Evolutionary conservation across 75 land plant species (phyloP).

Genomic region (Sequoia sempervirens): DNA sequence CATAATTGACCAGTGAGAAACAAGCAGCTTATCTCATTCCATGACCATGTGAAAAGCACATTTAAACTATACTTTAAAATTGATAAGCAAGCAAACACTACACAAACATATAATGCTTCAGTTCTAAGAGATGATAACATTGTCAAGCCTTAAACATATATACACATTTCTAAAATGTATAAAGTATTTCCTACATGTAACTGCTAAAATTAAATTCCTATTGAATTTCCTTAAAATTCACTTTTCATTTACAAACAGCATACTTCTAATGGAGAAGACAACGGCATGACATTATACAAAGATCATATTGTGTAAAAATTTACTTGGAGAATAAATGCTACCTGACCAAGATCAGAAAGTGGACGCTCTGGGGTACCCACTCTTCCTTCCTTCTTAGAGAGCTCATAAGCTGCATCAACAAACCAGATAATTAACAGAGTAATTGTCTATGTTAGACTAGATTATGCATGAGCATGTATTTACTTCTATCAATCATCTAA

Average conservation of each 20-base stretch:
- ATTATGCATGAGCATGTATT: background rate
- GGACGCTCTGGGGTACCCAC: conserved; percentile 59
- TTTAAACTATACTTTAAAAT: background rate
- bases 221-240: background rate
- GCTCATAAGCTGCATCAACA: conserved; percentile 41
- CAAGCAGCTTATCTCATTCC: background rate
- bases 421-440: background rate
- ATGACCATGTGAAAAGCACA: background rate
- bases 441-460: background rate
- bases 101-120: background rate
- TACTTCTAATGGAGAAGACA: background rate
- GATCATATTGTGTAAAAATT: background rate
- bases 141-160: background rate
- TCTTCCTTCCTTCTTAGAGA: conserved; percentile 51
- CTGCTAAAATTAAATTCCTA: background rate
- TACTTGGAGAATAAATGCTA: conserved; percentile 12
- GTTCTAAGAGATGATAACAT: background rate
- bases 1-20: background rate
- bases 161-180: background rate
- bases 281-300: background rate
- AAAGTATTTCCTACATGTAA: background rate
- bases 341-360: conserved; percentile 59
- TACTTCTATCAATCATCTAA: background rate
- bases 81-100: background rate
- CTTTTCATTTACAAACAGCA: background rate